Evolutionary conservation across 2,329 filamentous ascomycete species (phyloP), one percentile per base, ranked within the genome.

Genomic region (Xylariaceae sp.): DNA sequence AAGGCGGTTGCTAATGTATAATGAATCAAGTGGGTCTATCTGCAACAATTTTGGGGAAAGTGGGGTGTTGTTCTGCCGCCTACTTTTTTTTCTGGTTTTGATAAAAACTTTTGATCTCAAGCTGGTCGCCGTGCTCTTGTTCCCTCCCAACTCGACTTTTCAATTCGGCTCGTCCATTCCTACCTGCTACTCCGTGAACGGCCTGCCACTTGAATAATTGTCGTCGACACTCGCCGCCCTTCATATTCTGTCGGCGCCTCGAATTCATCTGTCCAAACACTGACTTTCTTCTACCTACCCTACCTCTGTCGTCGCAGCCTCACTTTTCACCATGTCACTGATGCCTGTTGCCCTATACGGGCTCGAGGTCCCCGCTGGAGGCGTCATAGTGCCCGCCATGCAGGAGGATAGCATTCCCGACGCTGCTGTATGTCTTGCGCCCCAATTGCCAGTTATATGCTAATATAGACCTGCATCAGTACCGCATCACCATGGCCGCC

Each of bases 401-500:
- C 77, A 83, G 53, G 83, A 92, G 45, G 61, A 63, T 16, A 55
- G 52, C 57, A 85, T 92, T 61, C 87, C 88, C 8, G 53, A 59
- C 64, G 88, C 89, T 50, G 87, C 87, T 67, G 89, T 95, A 76
- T 77, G 86, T 55, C 38, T 25, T 21, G 6, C 14, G 27, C 33
- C 6, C 32, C 29, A 22, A 23, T 29, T 25, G n/a, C 11, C 21
- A 17, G 39, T 21, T 19, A 21, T 20, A 29, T 40, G 50, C 65
- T 68, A 53, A 71, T 52, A 55, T 41, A 39, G 6, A 22, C 25
- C 14, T 39, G 25, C 43, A 33, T 22, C 62, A 95, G 91, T 94
- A 96, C 74, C 89, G 89, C 67, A 89, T 98, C 64, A 97, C 91
- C 62, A 98, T 98, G 93, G 93, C 94, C 62, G 93, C 93, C 55